Base-by-base conservation (phyloP, 352 stramenopile genomes). In the Globisporangium ultimum region DNA sequence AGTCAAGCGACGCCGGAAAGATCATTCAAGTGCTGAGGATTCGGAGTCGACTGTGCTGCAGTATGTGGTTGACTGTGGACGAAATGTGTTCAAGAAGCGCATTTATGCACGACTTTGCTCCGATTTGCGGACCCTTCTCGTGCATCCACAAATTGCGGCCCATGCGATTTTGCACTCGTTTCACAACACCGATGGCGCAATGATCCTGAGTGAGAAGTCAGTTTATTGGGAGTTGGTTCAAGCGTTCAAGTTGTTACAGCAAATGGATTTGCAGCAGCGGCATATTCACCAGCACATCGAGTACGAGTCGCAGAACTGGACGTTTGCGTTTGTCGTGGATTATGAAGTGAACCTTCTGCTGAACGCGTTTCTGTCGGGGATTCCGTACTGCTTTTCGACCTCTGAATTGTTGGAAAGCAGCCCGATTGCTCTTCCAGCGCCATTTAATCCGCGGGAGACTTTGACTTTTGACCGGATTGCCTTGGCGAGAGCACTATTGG, bases 271-370 rank as follows among this genome's bases (percentile, higher is more conserved):
- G 7, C 85, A 94, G 55, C 76, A 71, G 43, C 80, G 83, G 40
- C 79, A 91, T 21, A 60, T 84, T 14, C 65, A 75, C 17, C 70
- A 75, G 10, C 85, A 94, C 66, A 82, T 94, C 57, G 85, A 94
- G 60, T 94, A 84, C 55, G 85, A 92, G 60, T 91, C 80, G 13
- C 73, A 90, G 58, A 88, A 87, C 59, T 94, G 85, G 85, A 89
- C 81, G 12, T 87, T 83, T 59, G 82, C 85, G 21, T 92, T 94
- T 45, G 81, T 94, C 8, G 77, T 88, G 41, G 82, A 91, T 57
- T 92, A 94, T 43, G 85, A 94, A 51, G 66, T 92, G 36, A 91
- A 90, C 53, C 55, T 92, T n/a, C 60, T 94, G 17, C 67, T 91
- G 10, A 75, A 71, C 38, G 76, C 82, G 18, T 89, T 91, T 56